These are phyloP conservation scores for Dictyostelium firmibasis DNA, from an alignment of 78 protist genomes.

Conservation along the genomic window DNA sequence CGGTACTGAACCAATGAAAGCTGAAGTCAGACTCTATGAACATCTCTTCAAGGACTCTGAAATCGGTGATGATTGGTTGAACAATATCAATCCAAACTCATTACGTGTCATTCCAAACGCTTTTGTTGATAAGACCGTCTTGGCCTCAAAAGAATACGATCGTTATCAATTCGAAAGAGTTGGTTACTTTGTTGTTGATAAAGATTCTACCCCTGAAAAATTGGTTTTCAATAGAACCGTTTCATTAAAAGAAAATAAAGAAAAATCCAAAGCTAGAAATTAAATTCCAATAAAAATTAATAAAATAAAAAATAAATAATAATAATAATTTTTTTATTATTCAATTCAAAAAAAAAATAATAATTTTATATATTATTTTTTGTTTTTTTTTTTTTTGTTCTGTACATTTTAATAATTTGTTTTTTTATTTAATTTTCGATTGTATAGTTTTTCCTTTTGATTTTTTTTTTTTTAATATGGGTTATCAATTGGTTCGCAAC, in stretches of 20 bases:
- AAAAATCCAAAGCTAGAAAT: neutral
- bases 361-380: too few relatives aligned
- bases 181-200: conserved; percentile 95
- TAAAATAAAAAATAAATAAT: neutral
- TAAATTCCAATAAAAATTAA: neutral
- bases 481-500: conserved; percentile 64
- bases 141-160: conserved; percentile 54
- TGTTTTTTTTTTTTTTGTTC: too few relatives aligned
- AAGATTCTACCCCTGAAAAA: conserved; percentile 72
- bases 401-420: too few relatives aligned
- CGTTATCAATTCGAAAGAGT: conserved; percentile 95
- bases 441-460: too few relatives aligned
- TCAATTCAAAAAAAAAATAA: neutral
- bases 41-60: conserved; percentile 80
- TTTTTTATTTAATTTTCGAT: neutral
- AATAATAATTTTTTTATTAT: neutral
- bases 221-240: conserved; percentile 95
- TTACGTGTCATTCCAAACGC: conserved; percentile 56
- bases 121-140: conserved; percentile 36
- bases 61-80: conserved; percentile 68
- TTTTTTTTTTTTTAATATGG: conserved; percentile 34
- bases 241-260: conserved; percentile 90
- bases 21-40: conserved; percentile 80
- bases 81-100: conserved; percentile 71
- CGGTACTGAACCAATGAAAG: conserved; percentile 18